Evolutionary conservation across 768 basidiomycete species (phyloP).

Genomic region (Agaricus subrufescens): DNA sequence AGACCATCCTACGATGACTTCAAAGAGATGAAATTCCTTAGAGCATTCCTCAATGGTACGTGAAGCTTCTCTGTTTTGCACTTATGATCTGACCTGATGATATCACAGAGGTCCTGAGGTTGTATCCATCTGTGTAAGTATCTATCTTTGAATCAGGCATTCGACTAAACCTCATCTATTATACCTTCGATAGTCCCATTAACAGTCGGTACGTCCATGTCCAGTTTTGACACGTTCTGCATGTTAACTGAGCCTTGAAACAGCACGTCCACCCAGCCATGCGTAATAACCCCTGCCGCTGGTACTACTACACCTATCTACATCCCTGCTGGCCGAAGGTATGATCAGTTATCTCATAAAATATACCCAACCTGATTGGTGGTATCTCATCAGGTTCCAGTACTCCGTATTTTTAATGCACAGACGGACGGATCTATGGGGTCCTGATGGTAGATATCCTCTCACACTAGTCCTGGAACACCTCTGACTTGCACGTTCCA

Average conservation of each 20-base stretch:
- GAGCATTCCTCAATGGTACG: conserved; percentile 22
- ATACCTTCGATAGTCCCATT: background rate
- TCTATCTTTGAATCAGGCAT: background rate
- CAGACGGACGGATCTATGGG: conserved; percentile 49
- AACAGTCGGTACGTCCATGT: conserved; percentile 3
- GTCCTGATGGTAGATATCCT: conserved; percentile 44
- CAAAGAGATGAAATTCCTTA: conserved; percentile 31
- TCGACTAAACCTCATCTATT: too few relatives aligned
- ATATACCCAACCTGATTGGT: background rate
- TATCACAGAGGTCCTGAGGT: conserved; percentile 10
- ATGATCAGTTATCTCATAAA: background rate
- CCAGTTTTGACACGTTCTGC: background rate
- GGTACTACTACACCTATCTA: conserved; percentile 20
- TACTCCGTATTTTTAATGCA: conserved; percentile 35
- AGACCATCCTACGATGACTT: conserved; percentile 38
- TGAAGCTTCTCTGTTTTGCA: background rate
- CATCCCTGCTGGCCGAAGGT: conserved; percentile 16
- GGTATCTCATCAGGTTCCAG: background rate
- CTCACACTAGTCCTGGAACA: background rate
- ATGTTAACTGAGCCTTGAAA: background rate
- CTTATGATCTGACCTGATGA: background rate
- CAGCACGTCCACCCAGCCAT: conserved; percentile 14
- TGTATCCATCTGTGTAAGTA: conserved; percentile 15
- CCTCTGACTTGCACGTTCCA: background rate
- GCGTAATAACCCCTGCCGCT: conserved; percentile 11